Evolutionary conservation across 1,139 yeast genomes (phyloP), one percentile per base, ranked within the genome.

Genomic region (Meyerozyma sp.): DNA sequence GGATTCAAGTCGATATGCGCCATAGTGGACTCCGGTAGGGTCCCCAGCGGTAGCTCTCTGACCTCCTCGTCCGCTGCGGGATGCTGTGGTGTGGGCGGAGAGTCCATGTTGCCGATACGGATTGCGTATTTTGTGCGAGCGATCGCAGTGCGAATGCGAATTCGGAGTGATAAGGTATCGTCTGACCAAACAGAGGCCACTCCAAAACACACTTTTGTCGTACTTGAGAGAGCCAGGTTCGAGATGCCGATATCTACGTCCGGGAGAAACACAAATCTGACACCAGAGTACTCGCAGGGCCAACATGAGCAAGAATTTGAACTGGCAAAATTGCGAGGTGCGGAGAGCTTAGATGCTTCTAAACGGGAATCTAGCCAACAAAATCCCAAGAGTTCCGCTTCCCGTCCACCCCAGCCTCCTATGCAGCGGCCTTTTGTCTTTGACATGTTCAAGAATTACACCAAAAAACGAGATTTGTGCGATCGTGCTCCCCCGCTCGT

Each of bases 71-170:
- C 63, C 3, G 80, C 67, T n/a, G 57, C 66, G 4, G 77, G 77
- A 49, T 73, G 81, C 30, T 56, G 48, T 5, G 82, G 82, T 2
- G 81, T 75, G 2, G 61, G 62, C 5, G 82, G 81, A 20, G 56
- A 34, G 11, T 34, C 14, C 37, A 34, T 34, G 14, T 5, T 18
- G 5, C 29, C 29, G 29, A 27, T 20, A 21, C 25, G 16, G 16
- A 18, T 8, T 34, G 9, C 4, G 8, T 11, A 13, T 16, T 26
- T 26, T 29, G 32, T 29, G 8, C 32, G 32, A 29, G 14, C 6
- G 9, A 11, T 30, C 34, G 34, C 34, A 30, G 34, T 30, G 34
- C 34, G 34, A 9, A 13, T 8, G 13, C 29, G 29, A 13, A 30
- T 6, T 30, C 20, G 34, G 20, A 30, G 34, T 14, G 34, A 30